Evolutionary conservation across 2,329 filamentous ascomycete genomes (phyloP).

Genomic region (Xylaria sp.): DNA sequence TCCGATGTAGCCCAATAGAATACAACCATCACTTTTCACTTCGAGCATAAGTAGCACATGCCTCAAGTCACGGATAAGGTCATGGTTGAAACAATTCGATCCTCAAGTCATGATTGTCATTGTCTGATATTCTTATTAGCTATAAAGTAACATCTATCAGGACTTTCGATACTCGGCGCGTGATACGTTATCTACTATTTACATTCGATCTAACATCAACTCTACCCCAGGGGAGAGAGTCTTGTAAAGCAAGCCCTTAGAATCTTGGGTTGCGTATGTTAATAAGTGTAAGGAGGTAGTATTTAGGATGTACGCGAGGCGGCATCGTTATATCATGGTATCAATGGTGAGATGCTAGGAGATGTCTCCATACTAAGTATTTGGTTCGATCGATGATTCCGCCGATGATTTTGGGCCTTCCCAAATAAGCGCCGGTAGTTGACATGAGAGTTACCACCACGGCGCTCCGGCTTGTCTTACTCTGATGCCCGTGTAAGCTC

Average conservation of each 20-base stretch:
- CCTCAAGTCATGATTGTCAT: neutral
- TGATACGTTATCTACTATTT: neutral
- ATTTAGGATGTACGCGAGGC: neutral
- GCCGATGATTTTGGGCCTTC: neutral
- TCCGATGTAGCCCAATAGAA: neutral
- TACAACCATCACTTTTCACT: neutral
- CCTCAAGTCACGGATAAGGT: neutral
- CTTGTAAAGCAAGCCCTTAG: neutral
- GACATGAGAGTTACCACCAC: neutral
- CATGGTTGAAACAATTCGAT: neutral
- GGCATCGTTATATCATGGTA: neutral
- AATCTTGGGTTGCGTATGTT: neutral
- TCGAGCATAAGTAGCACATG: neutral
- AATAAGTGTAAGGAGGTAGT: neutral
- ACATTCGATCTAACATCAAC: neutral
- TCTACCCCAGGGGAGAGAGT: neutral
- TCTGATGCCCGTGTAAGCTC: neutral
- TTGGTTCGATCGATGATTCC: neutral
- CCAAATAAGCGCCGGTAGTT: conserved; percentile 6
- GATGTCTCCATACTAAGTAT: neutral
- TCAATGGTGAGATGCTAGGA: neutral
- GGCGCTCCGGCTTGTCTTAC: conserved; percentile 8
- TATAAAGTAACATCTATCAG: neutral
- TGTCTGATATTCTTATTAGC: neutral
- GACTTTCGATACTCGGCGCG: neutral